A percentile compares a stretch with the other conserved stretches of the same genome.
Evolutionary conservation across 2,329 filamentous ascomycete genomes (phyloP).

Genomic region (Neonectria punicea): DNA sequence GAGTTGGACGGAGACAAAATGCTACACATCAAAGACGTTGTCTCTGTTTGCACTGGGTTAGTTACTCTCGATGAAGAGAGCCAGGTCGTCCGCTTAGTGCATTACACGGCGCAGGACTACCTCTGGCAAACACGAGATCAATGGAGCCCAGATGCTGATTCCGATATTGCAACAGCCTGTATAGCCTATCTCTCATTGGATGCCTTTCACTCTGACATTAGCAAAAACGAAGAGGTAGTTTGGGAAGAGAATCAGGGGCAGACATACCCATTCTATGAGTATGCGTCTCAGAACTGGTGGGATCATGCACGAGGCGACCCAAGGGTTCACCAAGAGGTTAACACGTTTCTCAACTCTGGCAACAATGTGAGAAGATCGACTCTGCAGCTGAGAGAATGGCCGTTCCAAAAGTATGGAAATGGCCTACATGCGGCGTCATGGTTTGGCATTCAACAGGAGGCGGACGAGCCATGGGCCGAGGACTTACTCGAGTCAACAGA

Average conservation of each 20-base stretch:
- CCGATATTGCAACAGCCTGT: not conserved
- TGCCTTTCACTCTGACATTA: not conserved
- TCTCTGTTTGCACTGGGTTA: slow-evolving; percentile 8
- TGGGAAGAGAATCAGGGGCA: no score
- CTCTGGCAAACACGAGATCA: slow-evolving; percentile 1
- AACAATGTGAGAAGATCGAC: not conserved
- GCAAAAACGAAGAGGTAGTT: not conserved
- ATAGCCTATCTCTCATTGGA: slow-evolving; percentile 10
- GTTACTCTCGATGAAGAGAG: slow-evolving; percentile 9
- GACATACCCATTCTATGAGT: slow-evolving; percentile 6
- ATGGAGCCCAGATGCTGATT: slow-evolving; percentile 1
- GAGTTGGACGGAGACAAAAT: slow-evolving; percentile 17
- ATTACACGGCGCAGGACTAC: slow-evolving; percentile 15
- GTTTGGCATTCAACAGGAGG: not conserved
- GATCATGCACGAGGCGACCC: not conserved
- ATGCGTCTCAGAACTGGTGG: slow-evolving; percentile 9
- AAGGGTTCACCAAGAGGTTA: not conserved
- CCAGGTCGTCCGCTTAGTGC: not conserved
- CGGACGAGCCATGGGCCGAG: not conserved
- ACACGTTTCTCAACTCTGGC: not conserved
- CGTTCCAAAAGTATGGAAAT: not conserved
- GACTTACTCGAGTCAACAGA: not conserved
- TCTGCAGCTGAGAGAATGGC: not conserved
- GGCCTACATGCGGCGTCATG: not conserved
- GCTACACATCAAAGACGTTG: not conserved